phyloP scores from a whole-genome alignment of 495 filamentous ascomycete genomes.

The Hyaloscypha hepaticicola region DNA sequence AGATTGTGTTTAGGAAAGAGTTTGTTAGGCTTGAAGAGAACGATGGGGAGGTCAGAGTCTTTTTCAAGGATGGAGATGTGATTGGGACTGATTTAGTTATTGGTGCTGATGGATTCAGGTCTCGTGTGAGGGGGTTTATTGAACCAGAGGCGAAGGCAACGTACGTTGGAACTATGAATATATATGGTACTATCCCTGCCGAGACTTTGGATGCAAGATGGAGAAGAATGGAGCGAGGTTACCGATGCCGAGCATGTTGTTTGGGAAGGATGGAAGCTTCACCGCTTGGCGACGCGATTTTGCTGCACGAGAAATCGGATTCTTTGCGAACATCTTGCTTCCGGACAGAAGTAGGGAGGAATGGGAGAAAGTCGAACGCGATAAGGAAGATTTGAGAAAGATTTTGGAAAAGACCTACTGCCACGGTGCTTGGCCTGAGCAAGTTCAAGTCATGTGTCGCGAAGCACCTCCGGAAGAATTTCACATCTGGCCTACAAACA shows the following conservation, averaged over 20 bases:
- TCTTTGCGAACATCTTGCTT: background rate
- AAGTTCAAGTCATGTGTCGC: background rate
- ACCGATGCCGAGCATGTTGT: background rate
- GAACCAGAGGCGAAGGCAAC: background rate
- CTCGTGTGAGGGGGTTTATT: conserved; percentile 38
- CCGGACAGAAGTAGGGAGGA: background rate
- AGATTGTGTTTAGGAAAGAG: background rate
- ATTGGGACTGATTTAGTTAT: conserved; percentile 54
- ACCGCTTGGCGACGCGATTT: background rate
- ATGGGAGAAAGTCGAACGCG: background rate
- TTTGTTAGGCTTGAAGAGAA: background rate
- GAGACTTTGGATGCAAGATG: background rate
- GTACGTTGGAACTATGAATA: background rate
- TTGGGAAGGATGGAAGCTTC: background rate
- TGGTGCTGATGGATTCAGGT: conserved; percentile 58
- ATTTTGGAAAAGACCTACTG: conserved; percentile 14
- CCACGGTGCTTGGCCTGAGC: conserved; percentile 1
- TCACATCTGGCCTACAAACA: background rate
- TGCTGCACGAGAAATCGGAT: background rate
- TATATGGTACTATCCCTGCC: background rate
- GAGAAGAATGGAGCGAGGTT: background rate
- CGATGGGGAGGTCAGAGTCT: conserved; percentile 22
- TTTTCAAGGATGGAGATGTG: conserved; percentile 34
- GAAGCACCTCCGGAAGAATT: background rate
- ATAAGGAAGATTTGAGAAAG: conserved; percentile 31